Evolutionary conservation across 179 eudicot genomes (phyloP), one percentile per base, ranked within the genome.

Genomic region (Patellifolia procumbens): DNA sequence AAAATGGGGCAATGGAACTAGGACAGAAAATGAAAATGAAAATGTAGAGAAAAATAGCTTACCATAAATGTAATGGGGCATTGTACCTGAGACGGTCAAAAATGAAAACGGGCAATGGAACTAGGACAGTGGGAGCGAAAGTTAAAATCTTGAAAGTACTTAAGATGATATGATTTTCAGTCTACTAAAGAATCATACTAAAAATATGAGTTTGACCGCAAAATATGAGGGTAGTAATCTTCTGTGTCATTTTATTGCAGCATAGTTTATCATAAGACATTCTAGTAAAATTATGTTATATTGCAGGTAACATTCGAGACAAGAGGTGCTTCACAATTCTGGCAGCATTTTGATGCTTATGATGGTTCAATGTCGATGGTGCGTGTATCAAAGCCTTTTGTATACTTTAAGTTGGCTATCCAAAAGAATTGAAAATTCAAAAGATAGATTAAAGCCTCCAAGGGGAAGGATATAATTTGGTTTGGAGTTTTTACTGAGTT

Each of bases 281-380:
- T 61, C n/a, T n/a, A 31, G 31, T 2, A 46, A 43, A 42, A 22
- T 67, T 7, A 60, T 15, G 62, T 55, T 76, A 7, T 77, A 17
- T 61, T 66, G 45, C 89, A 95, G 98, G 91, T 85, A 74, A 69
- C 75, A 34, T 93, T 95, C 61, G 91, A 90, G 86, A 87, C 79
- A 72, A 86, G 88, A 76, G 93, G 89, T 29, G 93, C 87, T 68
- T 77, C 85, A 29, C 89, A 83, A 81, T 95, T 93, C 75, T 95
- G 99, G 98, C 85, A 77, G 79, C 87, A 89, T 69, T 90, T 93
- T 86, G 91, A 89, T 76, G 83, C 76, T 61, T 95, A 83, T 34
- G 75, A 92, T 74, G 71, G 68, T 39, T 86, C 86, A 29, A 67
- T 70, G 72, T 53, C 79, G 72, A 87, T 81, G 81, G 83, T 84